Evolutionary conservation across 306 rosid genomes (phyloP).

Genomic region (Lablab purpureus): DNA sequence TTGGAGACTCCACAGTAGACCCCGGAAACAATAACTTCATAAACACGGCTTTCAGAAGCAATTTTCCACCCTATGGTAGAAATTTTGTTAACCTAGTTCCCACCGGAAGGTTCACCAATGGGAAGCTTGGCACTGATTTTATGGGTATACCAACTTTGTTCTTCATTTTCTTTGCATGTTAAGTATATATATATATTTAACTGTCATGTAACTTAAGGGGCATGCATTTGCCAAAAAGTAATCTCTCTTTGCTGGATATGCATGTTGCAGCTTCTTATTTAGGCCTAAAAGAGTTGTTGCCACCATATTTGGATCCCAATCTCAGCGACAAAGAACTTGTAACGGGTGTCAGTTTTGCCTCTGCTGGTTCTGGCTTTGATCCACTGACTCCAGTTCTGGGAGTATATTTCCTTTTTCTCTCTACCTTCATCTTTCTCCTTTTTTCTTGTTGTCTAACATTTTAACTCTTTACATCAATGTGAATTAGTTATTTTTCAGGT

Average conservation of each 20-base stretch:
- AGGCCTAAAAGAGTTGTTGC: slow-evolving; percentile 66
- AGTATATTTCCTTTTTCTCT: slow-evolving; percentile 49
- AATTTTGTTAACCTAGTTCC: slow-evolving; percentile 56
- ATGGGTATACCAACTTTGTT: slow-evolving; percentile 46
- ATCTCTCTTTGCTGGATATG: not conserved
- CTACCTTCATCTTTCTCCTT: not conserved
- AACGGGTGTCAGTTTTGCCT: slow-evolving; percentile 82
- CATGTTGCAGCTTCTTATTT: slow-evolving; percentile 61
- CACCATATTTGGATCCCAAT: slow-evolving; percentile 74
- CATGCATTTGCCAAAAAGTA: not conserved
- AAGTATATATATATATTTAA: not conserved
- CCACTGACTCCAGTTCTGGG: slow-evolving; percentile 65
- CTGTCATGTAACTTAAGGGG: not conserved
- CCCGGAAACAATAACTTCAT: slow-evolving; percentile 80
- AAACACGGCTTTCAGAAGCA: slow-evolving; percentile 51
- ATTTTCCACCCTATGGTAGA: slow-evolving; percentile 75
- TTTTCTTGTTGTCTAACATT: not conserved
- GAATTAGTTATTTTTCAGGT: no score
- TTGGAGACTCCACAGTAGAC: slow-evolving; percentile 88
- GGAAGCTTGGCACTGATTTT: slow-evolving; percentile 72
- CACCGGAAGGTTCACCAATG: slow-evolving; percentile 81
- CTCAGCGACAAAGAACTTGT: slow-evolving; percentile 56
- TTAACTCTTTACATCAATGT: not conserved
- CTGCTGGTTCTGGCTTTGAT: slow-evolving; percentile 82
- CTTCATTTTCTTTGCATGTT: not conserved